A percentile compares a stretch with the other conserved stretches of the same genome.
Evolutionary conservation across 108 stramenopile genomes (phyloP).

Genomic region (Skeletonema marinoi): DNA sequence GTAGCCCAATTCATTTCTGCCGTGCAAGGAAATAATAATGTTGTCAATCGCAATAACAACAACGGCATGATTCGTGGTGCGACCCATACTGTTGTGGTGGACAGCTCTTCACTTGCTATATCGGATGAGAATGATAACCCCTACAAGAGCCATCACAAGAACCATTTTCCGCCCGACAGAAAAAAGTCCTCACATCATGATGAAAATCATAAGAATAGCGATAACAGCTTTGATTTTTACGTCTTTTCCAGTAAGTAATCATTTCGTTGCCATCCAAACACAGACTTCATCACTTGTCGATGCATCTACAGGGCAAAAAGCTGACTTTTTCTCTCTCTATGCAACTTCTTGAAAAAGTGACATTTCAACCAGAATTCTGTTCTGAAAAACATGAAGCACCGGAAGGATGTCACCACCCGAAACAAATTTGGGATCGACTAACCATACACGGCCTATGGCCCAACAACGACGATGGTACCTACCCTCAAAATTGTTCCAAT

Average conservation of each 20-base stretch:
- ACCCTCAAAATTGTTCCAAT: conserved; percentile 42
- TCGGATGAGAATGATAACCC: background rate
- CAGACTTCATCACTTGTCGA: background rate
- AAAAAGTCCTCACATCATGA: background rate
- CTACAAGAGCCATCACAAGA: background rate
- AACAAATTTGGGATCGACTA: conserved; percentile 40
- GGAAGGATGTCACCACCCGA: conserved; percentile 40
- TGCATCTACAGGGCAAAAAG: background rate
- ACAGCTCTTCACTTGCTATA: background rate
- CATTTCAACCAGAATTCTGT: conserved; percentile 58
- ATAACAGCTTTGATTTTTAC: conserved; percentile 8
- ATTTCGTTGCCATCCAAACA: background rate
- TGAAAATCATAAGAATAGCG: background rate
- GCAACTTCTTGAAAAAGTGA: conserved; percentile 41
- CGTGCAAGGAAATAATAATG: background rate
- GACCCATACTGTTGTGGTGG: background rate
- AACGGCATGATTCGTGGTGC: background rate
- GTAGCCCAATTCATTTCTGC: background rate
- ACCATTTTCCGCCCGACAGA: background rate
- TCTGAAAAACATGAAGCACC: conserved; percentile 18
- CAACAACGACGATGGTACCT: conserved; percentile 46
- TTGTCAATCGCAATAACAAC: background rate
- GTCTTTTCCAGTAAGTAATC: background rate
- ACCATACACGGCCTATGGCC: conserved; percentile 65
- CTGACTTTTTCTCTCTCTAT: background rate